Evolutionary conservation across 1,284 basidiomycete genomes (phyloP).

Genomic region (Agroathelia rolfsii): DNA sequence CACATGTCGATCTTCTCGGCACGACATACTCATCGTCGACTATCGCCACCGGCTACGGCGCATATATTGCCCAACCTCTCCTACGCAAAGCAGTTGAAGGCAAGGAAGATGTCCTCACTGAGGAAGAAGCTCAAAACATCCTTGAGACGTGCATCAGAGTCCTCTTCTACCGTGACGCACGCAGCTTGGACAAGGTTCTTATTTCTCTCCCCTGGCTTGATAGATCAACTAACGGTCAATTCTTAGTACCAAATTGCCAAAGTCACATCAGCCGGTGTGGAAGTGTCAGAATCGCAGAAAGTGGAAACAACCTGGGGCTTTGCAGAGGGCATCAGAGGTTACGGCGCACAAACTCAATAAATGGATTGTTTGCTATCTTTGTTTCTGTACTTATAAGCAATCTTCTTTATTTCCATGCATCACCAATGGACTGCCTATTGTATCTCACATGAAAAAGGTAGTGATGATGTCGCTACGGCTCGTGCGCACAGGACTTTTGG

Average conservation of each 20-base stretch:
- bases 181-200: slow-evolving; percentile 89
- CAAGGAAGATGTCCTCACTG: slow-evolving; percentile 62
- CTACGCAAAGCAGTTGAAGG: slow-evolving; percentile 88
- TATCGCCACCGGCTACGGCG: slow-evolving; percentile 94
- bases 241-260: slow-evolving; percentile 89
- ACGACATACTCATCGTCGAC: slow-evolving; percentile 94
- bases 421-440: too few species aligned
- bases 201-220: not conserved
- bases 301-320: slow-evolving; percentile 85
- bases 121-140: slow-evolving; percentile 74
- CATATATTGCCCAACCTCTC: slow-evolving; percentile 89
- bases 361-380: too few species aligned
- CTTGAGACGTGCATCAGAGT: slow-evolving; percentile 88
- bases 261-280: slow-evolving; percentile 70
- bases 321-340: slow-evolving; percentile 86
- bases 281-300: slow-evolving; percentile 73
- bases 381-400: too few species aligned
- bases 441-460: too few species aligned
- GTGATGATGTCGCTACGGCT: too few species aligned
- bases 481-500: too few species aligned
- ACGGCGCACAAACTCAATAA: slow-evolving; percentile 68
- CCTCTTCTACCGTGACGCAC: slow-evolving; percentile 93
- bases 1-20: slow-evolving; percentile 94
- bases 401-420: too few species aligned
- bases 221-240: not conserved